Base-by-base conservation (phyloP, 768 basidiomycete species). In the Mycena vitilis region DNA sequence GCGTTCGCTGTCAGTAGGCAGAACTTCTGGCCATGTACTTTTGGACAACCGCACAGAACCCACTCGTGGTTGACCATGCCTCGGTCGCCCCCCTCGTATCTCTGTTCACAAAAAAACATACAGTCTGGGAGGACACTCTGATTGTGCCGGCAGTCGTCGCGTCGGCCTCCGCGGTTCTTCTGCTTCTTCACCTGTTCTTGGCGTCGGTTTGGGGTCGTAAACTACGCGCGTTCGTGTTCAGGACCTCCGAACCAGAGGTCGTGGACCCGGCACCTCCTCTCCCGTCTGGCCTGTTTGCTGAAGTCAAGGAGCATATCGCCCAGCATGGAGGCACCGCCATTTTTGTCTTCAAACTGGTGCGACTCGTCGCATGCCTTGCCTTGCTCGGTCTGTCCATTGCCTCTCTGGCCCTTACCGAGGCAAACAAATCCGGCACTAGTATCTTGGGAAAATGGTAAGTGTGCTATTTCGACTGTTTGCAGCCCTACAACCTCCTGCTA, bases 341-440 rank as follows among this genome's bases (percentile, higher is more conserved):
- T 30, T 88, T 87, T 75, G 73, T 74, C 16, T 84, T 83, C 76
- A 86, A 85, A 69, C 59, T 87, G 38, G 70, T 79, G 2, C 81
- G 89, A 25, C 76, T 88, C 6, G 60, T 85, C 4, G 81, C 82
- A 36, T 82, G 83, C 56, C 75, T 84, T 34, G 76, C 79, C 4
- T 80, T 91, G n/a, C 78, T 91, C 25, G 83, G 78, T 6, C 74
- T 91, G 18, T 86, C 86, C 10, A 76, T 86, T 57, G 82, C 83
- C 2, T 80, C 84, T 73, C 86, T 45, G 68, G 82, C 25, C 59
- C 78, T 20, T 76, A 81, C 44, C 75, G 82, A 55, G 75, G 78
- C 45, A 30, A 53, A 60, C 42, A 71, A 71, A 49, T 44, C 52
- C 30, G 57, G 52, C 42, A 60, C 52, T 38, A 62, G 65, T 37